These are phyloP conservation scores for Cercis canadensis DNA, from an alignment of 306 rosid genomes.

Conservation along the genomic window DNA sequence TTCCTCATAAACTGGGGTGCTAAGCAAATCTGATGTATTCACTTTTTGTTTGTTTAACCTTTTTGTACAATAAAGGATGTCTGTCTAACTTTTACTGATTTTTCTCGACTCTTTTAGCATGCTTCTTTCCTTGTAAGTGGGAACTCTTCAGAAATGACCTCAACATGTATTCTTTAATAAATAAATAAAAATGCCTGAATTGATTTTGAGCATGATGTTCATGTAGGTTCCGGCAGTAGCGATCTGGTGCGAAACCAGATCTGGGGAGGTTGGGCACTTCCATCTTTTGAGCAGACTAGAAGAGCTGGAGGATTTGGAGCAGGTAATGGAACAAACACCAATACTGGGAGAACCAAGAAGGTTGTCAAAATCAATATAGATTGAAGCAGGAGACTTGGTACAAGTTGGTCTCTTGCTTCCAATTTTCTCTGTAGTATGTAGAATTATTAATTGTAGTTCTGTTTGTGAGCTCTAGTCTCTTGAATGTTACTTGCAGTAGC, in stretches of 20 bases:
- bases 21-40: too few relatives aligned
- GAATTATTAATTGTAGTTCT: background rate
- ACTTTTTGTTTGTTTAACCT: too few relatives aligned
- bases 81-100: too few relatives aligned
- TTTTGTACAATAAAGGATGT: too few relatives aligned
- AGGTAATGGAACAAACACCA: conserved; percentile 34
- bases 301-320: conserved; percentile 40
- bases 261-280: conserved; percentile 41
- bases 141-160: too few relatives aligned
- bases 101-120: too few relatives aligned
- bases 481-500: too few relatives aligned
- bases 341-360: conserved; percentile 55
- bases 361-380: conserved; percentile 83
- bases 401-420: background rate
- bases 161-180: too few relatives aligned
- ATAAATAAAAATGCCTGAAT: background rate
- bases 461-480: conserved; percentile 6
- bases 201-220: background rate
- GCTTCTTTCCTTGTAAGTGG: too few relatives aligned
- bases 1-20: too few relatives aligned
- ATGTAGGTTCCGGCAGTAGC: conserved; percentile 48
- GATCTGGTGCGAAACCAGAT: conserved; percentile 26
- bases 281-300: conserved; percentile 35
- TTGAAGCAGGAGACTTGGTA: conserved; percentile 25
- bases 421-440: background rate